These are phyloP conservation scores for Trypanosoma caninum DNA, from an alignment of 208 protist genomes.

Conservation along the genomic window DNA sequence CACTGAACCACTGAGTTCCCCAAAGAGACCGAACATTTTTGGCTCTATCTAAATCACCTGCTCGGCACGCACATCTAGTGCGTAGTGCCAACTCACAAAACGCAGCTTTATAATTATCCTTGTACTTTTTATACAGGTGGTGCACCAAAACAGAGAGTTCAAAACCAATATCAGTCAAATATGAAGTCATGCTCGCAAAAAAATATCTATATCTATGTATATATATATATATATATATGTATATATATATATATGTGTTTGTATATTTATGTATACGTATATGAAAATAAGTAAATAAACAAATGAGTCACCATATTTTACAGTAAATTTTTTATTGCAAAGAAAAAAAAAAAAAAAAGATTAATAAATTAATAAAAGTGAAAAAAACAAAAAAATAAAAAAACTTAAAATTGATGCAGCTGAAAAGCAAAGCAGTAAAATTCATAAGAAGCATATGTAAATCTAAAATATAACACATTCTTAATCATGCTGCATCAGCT, in stretches of 20 bases:
- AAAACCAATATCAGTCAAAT: constrained; percentile 44
- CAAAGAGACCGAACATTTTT: constrained; percentile 14
- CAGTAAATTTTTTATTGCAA: background rate
- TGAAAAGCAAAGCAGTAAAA: background rate
- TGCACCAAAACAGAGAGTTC: constrained; percentile 65
- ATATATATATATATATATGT: background rate
- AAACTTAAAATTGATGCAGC: background rate
- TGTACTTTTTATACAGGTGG: constrained; percentile 54
- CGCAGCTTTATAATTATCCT: constrained; percentile 9
- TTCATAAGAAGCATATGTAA: background rate
- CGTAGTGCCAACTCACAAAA: constrained; percentile 54
- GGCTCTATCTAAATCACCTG: constrained; percentile 1
- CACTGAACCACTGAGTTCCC: constrained; percentile 46
- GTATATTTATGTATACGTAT: too few relatives aligned
- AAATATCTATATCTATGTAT: background rate
- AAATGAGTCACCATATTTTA: too few relatives aligned
- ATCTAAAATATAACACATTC: too few relatives aligned
- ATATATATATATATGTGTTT: background rate
- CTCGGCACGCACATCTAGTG: constrained; percentile 22
- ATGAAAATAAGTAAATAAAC: too few relatives aligned
- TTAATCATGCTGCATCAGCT: background rate
- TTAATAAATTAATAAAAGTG: background rate
- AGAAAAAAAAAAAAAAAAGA: background rate
- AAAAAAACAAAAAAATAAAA: background rate
- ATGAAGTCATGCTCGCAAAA: background rate